Base-by-base conservation (phyloP, 2,329 filamentous ascomycete genomes). In the Aspergillus puulaauensis region DNA sequence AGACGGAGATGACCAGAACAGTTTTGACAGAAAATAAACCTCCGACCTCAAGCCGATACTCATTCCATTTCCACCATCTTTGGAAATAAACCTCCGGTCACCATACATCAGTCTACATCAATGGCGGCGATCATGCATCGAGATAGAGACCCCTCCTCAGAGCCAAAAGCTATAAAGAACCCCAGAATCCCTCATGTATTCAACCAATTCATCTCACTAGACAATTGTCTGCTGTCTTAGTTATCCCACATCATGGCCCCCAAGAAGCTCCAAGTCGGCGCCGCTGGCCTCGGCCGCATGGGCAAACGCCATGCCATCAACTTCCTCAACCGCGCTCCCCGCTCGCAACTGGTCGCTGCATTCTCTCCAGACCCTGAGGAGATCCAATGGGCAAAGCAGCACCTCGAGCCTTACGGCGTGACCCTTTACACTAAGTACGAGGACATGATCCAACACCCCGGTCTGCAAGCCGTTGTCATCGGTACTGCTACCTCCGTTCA, bases 401-500 rank as follows among this genome's bases (percentile, higher is more conserved):
- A 80, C 60, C 78, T 85, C 11, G 79, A 76, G 52, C 81, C 80
- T 3, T 79, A 72, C 63, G 83, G 82, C 9, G 80, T 83, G 44
- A 79, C 71, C 51, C 64, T 83, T 17, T 86, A 85, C 72, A 74
- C 71, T 52, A 73, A 82, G 67, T 86, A 80, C 64, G 81, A 84
- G 49, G 77, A 83, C 58, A 83, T 86, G 82, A 75, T 86, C 54
- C 76, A 79, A 67, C 81, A 84, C 57, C 73, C 78, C 58, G 81
- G 80, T 7, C 68, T 85, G 1, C 77, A 84, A 64, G 83, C 83
- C 1, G 80, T 86, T 2, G 78, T 84, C 19, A 73, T 86, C 31
- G 80, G 81, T 1, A 81, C 80, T 3, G 81, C 80, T 15, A 85
- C 83, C 1, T 80, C 78, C 0, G 80, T 81, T 19, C 83, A 86